Evolutionary conservation across 495 filamentous ascomycete genomes (phyloP).

Genomic region (Neurospora sp.): DNA sequence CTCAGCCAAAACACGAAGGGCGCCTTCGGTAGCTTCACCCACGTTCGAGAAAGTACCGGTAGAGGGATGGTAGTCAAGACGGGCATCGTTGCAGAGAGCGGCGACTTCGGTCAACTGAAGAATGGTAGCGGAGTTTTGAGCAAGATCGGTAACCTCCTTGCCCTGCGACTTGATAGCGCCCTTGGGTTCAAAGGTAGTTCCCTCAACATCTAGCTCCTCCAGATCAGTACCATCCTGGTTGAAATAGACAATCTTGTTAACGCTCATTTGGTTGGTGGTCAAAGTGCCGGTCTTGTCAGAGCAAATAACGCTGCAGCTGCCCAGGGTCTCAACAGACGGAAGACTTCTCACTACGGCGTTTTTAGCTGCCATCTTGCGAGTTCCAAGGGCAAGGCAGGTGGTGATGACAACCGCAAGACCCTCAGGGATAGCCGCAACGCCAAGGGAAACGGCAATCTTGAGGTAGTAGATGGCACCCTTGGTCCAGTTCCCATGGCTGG

Average conservation of each 20-base stretch:
- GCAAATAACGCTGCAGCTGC: slow-evolving; percentile 98
- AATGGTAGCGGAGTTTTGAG: slow-evolving; percentile 67
- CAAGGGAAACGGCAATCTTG: slow-evolving; percentile 98
- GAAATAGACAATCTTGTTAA: slow-evolving; percentile 82
- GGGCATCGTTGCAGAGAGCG: slow-evolving; percentile 83
- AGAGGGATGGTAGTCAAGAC: slow-evolving; percentile 71
- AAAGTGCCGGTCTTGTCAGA: slow-evolving; percentile 99
- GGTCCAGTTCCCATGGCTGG: slow-evolving; percentile 84
- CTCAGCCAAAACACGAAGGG: slow-evolving; percentile 81
- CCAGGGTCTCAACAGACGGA: slow-evolving; percentile 94
- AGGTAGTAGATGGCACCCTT: slow-evolving; percentile 99
- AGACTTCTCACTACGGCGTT: slow-evolving; percentile 94
- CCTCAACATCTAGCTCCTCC: slow-evolving; percentile 85
- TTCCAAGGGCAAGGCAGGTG: slow-evolving; percentile 89
- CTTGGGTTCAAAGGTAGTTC: slow-evolving; percentile 84
- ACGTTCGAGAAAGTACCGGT: slow-evolving; percentile 67
- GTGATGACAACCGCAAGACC: slow-evolving; percentile 97
- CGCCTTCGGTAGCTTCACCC: slow-evolving; percentile 94
- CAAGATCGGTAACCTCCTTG: slow-evolving; percentile 56
- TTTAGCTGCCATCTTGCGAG: slow-evolving; percentile 96
- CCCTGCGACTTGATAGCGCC: slow-evolving; percentile 62
- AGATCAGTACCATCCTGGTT: slow-evolving; percentile 60
- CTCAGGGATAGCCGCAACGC: slow-evolving; percentile 96
- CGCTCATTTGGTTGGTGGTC: slow-evolving; percentile 99
- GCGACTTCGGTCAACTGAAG: slow-evolving; percentile 76